phyloP scores from a whole-genome alignment of 1,139 yeast species.

The Suhomyces choctaworum region DNA sequence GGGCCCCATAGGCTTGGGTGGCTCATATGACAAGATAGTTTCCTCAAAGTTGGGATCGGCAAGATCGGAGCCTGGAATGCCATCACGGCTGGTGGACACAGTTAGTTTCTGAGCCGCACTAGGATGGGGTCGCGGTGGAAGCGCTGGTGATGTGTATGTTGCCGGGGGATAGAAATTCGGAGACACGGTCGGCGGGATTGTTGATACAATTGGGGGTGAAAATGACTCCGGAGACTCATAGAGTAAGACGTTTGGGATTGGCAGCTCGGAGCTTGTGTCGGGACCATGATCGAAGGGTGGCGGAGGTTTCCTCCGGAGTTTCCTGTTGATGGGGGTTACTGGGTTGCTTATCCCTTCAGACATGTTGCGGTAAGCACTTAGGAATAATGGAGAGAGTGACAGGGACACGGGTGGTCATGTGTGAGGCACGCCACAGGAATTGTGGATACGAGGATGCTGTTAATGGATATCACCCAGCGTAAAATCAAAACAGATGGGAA shows the following conservation, averaged over 20 bases:
- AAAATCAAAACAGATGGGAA: too few relatives aligned
- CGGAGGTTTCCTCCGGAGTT: constrained; percentile 34
- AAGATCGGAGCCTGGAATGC: neutral
- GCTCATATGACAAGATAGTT: constrained; percentile 18
- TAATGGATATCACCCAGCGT: too few relatives aligned
- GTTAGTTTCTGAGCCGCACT: constrained; percentile 1
- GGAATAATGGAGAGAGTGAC: too few relatives aligned
- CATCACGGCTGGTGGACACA: neutral
- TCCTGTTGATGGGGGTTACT: constrained; percentile 1
- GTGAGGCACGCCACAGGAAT: too few relatives aligned
- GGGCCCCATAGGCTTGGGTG: constrained; percentile 48
- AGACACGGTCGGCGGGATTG: neutral
- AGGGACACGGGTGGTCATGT: too few relatives aligned
- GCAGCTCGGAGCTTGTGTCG: neutral
- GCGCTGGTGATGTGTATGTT: constrained; percentile 1
- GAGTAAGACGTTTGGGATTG: too few relatives aligned
- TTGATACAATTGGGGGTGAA: too few relatives aligned
- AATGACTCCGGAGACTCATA: too few relatives aligned
- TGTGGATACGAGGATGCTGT: too few relatives aligned
- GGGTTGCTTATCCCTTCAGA: neutral
- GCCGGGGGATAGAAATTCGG: neutral
- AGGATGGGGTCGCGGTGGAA: constrained; percentile 8
- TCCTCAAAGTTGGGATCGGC: constrained; percentile 7
- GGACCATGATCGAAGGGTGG: constrained; percentile 17
- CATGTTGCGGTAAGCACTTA: constrained; percentile 1